phyloP scores from a whole-genome alignment of 2,329 filamentous ascomycete genomes.

The Corniculantispora saksenae region DNA sequence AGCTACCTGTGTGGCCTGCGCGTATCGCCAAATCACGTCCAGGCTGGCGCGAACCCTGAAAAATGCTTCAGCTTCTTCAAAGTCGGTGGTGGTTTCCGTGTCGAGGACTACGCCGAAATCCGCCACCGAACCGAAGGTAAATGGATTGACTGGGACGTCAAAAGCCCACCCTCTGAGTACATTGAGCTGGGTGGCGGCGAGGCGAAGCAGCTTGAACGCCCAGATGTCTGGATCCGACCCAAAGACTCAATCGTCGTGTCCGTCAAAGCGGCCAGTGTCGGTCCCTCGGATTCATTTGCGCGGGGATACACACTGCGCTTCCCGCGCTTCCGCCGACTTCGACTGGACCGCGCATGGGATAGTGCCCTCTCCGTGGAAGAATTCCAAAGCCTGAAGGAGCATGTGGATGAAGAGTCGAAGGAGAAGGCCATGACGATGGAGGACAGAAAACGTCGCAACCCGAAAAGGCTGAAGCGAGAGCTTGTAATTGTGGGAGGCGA shows the following conservation, averaged over 20 bases:
- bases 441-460: constrained; percentile 55
- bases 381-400: constrained; percentile 70
- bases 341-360: constrained; percentile 83
- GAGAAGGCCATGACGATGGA: constrained; percentile 79
- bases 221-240: constrained; percentile 92
- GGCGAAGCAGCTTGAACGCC: constrained; percentile 68
- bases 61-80: constrained; percentile 96
- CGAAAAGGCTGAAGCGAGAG: constrained; percentile 68
- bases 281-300: constrained; percentile 74
- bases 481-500: constrained; percentile 72
- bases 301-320: constrained; percentile 80
- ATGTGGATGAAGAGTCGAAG: constrained; percentile 68
- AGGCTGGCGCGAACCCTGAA: constrained; percentile 61
- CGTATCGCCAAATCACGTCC: constrained; percentile 67
- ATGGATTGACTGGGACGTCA: constrained; percentile 82
- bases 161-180: constrained; percentile 72
- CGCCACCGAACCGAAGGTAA: constrained; percentile 85
- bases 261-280: constrained; percentile 83
- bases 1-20: constrained; percentile 90
- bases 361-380: constrained; percentile 76
- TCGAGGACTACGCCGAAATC: constrained; percentile 81
- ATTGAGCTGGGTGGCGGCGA: constrained; percentile 82
- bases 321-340: constrained; percentile 80
- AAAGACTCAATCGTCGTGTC: constrained; percentile 84
- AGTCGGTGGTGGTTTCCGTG: constrained; percentile 90